Conservation (phyloP, 2,329 filamentous ascomycete species). For the Intubia oerlemansii region DNA sequence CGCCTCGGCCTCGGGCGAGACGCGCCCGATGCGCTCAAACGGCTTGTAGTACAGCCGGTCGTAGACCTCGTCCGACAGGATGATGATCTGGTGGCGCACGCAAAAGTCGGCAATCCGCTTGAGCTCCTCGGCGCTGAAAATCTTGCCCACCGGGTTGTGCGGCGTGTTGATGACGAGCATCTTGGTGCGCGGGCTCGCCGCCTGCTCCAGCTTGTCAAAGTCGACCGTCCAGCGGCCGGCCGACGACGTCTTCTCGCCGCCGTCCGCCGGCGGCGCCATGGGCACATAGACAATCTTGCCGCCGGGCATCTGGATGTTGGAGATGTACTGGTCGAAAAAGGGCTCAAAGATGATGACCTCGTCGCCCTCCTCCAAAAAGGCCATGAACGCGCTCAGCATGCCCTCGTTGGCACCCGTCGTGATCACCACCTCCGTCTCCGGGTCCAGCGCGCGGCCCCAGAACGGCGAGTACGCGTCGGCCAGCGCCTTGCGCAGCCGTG, state of each 20-base stretch:
- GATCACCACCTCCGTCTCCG: slow-evolving; percentile 83
- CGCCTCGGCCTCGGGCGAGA: slow-evolving; percentile 74
- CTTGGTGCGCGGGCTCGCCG: slow-evolving; percentile 71
- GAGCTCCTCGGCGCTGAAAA: slow-evolving; percentile 70
- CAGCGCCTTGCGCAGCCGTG: slow-evolving; percentile 78
- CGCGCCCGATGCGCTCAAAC: slow-evolving; percentile 77
- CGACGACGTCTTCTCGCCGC: slow-evolving; percentile 58
- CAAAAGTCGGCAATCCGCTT: slow-evolving; percentile 70
- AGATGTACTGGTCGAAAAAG: slow-evolving; percentile 98
- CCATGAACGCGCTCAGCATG: slow-evolving; percentile 97
- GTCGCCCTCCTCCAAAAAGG: slow-evolving; percentile 79
- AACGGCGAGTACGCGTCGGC: slow-evolving; percentile 79
- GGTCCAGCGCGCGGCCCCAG: slow-evolving; percentile 64
- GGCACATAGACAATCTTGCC: slow-evolving; percentile 90
- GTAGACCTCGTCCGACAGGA: slow-evolving; percentile 84
- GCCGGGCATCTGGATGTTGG: slow-evolving; percentile 96
- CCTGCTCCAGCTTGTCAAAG: slow-evolving; percentile 58
- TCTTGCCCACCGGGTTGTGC: slow-evolving; percentile 91
- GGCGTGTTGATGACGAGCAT: slow-evolving; percentile 87
- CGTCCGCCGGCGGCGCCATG: slow-evolving; percentile 70
- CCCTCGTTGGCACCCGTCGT: slow-evolving; percentile 84
- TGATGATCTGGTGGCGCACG: slow-evolving; percentile 83
- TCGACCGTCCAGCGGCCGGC: slow-evolving; percentile 79
- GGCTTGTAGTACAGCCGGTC: slow-evolving; percentile 89
- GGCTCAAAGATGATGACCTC: slow-evolving; percentile 97